Conservation (phyloP, 176 grass and related monocot genomes). For the Aegilops tauschii region DNA sequence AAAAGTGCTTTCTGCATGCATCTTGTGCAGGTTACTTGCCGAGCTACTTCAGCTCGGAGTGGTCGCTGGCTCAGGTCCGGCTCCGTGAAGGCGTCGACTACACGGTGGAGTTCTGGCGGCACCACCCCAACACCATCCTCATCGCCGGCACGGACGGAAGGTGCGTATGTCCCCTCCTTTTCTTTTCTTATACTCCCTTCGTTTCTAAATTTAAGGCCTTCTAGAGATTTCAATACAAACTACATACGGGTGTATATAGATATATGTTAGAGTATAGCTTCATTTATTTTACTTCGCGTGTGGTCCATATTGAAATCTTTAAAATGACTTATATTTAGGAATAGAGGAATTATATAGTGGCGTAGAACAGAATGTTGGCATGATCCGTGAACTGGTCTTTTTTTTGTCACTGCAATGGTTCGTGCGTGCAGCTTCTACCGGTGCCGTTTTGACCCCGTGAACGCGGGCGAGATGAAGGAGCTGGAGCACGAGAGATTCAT, state of each 20-base stretch:
- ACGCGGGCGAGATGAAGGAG: conserved; percentile 59
- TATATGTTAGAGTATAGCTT: too few relatives aligned
- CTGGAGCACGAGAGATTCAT: conserved; percentile 48
- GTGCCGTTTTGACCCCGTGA: conserved; percentile 59
- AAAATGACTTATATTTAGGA: too few relatives aligned
- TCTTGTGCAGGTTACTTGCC: conserved; percentile 47
- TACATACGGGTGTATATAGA: too few relatives aligned
- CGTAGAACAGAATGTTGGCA: too few relatives aligned
- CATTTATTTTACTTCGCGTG: too few relatives aligned
- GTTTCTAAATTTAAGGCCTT: too few relatives aligned
- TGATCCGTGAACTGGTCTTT: neutral
- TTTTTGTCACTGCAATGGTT: conserved; percentile 6
- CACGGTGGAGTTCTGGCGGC: conserved; percentile 60
- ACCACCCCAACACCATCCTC: conserved; percentile 45
- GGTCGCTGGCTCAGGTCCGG: conserved; percentile 61
- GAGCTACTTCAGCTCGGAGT: conserved; percentile 60
- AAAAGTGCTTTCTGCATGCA: neutral
- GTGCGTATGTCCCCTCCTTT: conserved; percentile 12
- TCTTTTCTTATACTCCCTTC: too few relatives aligned
- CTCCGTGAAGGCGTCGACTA: conserved; percentile 54
- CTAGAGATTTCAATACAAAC: too few relatives aligned
- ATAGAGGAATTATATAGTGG: too few relatives aligned
- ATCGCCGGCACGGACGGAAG: conserved; percentile 83
- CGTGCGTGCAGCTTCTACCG: conserved; percentile 62
- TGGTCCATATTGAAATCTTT: too few relatives aligned